Percentiles rank a stretch among this genome's conserved stretches.
phyloP scores from a whole-genome alignment of 2,329 filamentous ascomycete species.

The Paraphaeosphaeria sporulosa region DNA sequence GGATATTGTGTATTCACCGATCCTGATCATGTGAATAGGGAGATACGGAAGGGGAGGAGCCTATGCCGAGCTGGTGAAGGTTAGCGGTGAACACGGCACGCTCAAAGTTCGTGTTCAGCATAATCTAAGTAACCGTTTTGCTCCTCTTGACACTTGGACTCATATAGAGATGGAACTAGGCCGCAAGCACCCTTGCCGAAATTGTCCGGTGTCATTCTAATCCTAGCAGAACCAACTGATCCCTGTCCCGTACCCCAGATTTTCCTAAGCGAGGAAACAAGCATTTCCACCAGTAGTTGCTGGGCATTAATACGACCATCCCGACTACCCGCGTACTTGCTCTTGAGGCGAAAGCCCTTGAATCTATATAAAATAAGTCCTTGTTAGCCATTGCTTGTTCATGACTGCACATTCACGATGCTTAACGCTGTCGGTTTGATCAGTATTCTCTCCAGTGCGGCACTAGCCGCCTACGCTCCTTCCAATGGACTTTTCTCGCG shows the following conservation, averaged over 20 bases:
- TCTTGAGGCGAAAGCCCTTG: too few relatives aligned
- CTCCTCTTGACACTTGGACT: too few relatives aligned
- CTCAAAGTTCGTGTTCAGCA: not conserved
- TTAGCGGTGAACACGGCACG: not conserved
- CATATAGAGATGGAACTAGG: too few relatives aligned
- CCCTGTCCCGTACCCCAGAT: too few relatives aligned
- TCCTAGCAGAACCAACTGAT: too few relatives aligned
- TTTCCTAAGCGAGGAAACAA: too few relatives aligned
- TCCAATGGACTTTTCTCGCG: not conserved
- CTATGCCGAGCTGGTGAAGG: not conserved
- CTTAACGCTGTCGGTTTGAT: not conserved
- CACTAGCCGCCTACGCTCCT: not conserved
- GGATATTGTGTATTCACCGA: not conserved
- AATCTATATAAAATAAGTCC: too few relatives aligned
- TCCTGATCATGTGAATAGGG: not conserved
- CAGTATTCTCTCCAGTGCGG: not conserved
- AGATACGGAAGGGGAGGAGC: too few relatives aligned
- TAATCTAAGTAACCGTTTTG: too few relatives aligned
- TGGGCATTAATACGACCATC: not conserved
- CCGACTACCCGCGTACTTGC: too few relatives aligned
- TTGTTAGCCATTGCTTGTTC: not conserved
- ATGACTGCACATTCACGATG: not conserved
- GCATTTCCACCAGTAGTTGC: conserved; percentile 1
- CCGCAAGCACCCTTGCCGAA: too few relatives aligned
- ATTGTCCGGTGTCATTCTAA: too few relatives aligned